These are phyloP conservation scores for Aspergillus tubingensis DNA, from an alignment of 2,329 filamentous ascomycete species.

Conservation along the genomic window DNA sequence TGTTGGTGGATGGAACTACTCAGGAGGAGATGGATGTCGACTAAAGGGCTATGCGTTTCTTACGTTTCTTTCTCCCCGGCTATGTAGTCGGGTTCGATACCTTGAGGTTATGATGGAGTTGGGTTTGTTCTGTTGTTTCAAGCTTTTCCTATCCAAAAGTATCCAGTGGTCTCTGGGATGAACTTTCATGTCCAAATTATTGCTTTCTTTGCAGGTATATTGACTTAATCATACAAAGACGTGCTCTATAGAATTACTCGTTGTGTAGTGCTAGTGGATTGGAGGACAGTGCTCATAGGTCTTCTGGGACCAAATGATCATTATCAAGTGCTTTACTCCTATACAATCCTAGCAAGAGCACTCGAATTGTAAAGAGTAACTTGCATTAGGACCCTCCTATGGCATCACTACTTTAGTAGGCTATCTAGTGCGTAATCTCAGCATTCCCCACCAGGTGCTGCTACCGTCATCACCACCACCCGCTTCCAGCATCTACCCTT, in stretches of 20 bases:
- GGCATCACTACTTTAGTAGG: too few relatives aligned
- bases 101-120: conserved; percentile 28
- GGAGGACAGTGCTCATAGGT: background rate
- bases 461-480: background rate
- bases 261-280: background rate
- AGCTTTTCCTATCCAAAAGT: conserved; percentile 12
- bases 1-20: conserved; percentile 47
- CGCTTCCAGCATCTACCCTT: too few relatives aligned
- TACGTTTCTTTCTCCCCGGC: conserved; percentile 9
- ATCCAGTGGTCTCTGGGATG: conserved; percentile 10
- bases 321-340: too few relatives aligned
- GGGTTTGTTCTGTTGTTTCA: conserved; percentile 16
- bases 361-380: background rate
- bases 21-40: conserved; percentile 53
- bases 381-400: too few relatives aligned
- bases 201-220: conserved; percentile 4
- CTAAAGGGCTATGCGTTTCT: conserved; percentile 31
- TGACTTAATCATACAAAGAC: conserved; percentile 8
- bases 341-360: too few relatives aligned
- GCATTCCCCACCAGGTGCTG: background rate
- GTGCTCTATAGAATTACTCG: background rate
- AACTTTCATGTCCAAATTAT: conserved; percentile 10
- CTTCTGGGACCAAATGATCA: background rate
- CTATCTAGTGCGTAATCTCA: too few relatives aligned
- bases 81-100: conserved; percentile 15